Percentiles rank a stretch among this genome's conserved stretches.
Conservation (phyloP, 139 green algal species). For the Zygnema circumcarinatum region DNA sequence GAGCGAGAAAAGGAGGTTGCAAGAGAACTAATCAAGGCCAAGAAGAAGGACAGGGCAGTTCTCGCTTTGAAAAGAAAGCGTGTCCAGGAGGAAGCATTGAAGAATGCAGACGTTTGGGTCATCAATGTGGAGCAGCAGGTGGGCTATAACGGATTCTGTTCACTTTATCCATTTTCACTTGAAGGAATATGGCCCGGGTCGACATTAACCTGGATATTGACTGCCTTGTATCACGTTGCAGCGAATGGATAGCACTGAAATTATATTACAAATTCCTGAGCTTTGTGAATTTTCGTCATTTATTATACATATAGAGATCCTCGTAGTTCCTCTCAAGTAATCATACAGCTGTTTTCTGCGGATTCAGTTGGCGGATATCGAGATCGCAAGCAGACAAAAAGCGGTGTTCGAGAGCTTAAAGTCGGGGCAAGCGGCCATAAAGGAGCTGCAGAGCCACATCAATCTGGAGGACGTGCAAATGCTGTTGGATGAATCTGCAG, state of each 20-base stretch:
- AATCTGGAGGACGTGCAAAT: conserved; percentile 82
- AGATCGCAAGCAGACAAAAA: conserved; percentile 75
- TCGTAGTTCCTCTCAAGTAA: too few relatives aligned
- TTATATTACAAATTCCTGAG: too few relatives aligned
- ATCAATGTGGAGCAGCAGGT: conserved; percentile 61
- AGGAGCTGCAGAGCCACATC: conserved; percentile 78
- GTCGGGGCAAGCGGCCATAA: conserved; percentile 73
- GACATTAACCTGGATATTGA: too few relatives aligned
- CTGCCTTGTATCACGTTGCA: too few relatives aligned
- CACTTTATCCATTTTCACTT: too few relatives aligned
- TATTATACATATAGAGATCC: too few relatives aligned
- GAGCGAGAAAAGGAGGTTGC: conserved; percentile 57
- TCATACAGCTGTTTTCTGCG: too few relatives aligned
- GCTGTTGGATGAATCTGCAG: conserved; percentile 80
- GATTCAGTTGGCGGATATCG: conserved; percentile 83
- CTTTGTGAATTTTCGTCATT: too few relatives aligned
- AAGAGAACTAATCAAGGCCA: conserved; percentile 53
- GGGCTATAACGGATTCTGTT: too few relatives aligned
- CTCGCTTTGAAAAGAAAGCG: conserved; percentile 64
- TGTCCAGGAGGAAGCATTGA: conserved; percentile 56
- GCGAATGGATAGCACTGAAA: too few relatives aligned
- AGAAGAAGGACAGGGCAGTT: conserved; percentile 63
- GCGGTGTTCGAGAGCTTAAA: conserved; percentile 77
- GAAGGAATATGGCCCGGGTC: too few relatives aligned
- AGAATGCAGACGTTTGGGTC: conserved; percentile 60